Base-by-base conservation (phyloP, 148 eudicot genomes). In the Beta vulgaris region DNA sequence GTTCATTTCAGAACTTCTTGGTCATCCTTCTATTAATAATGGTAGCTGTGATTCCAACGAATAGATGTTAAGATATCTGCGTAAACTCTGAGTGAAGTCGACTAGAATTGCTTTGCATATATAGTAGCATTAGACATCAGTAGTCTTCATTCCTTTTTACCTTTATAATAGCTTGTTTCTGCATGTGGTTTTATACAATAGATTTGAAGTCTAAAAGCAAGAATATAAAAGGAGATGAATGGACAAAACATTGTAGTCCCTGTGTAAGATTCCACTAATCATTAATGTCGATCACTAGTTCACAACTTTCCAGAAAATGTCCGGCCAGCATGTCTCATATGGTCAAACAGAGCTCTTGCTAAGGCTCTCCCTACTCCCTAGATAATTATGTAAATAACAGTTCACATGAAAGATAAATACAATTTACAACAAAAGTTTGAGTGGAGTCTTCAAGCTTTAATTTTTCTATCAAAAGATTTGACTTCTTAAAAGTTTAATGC, bases 1-100 rank as follows among this genome's bases (percentile, higher is more conserved):
- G 75, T 31, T 29, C 62, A 40, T 73, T 43, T 73, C 67, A 25
- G 49, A 59, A 19, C 68, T 73, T 58, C 53, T 72, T 55, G 8
- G 43, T 57, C 76, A 29, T 72, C 43, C 37, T 34, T 55, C 26
- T 57, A 51, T 57, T 13, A 31, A 55, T 25, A 40, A 18, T 25
- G 49, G 21, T 28, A 26, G 10, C 18, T 19, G 28, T n/a, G 44
- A 58, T 39, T 58, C 46, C 28, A 39, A 28, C 11, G 49, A 37
- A 72, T 49, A 16, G 62, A 40, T 23, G 51, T 67, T 67, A 26
- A 40, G n/a, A 44, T 21, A 15, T 39, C 14, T 58, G 23, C 32
- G 42, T 57, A 14, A 63, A 36, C 21, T 26, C 54, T 26, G 53
- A 13, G 26, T 21, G 28, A 59, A 29, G 49, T 37, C 11, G 1